phyloP scores from a whole-genome alignment of 106 monocot genomes.

The Triglochin maritima region DNA sequence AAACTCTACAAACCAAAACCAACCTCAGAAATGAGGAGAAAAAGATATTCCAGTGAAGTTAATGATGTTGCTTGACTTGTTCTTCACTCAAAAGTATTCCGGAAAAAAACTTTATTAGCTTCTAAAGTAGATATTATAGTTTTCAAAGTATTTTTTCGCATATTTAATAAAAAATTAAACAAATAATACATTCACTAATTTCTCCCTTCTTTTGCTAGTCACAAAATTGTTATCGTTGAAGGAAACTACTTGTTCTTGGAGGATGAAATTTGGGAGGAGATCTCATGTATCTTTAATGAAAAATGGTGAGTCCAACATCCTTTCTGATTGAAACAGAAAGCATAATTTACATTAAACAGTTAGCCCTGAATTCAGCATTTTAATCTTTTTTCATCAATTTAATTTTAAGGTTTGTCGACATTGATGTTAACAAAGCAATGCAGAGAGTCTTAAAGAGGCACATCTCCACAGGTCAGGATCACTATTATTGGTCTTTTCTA shows the following conservation, averaged over 20 bases:
- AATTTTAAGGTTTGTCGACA: constrained; percentile 61
- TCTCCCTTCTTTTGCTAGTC: constrained; percentile 31
- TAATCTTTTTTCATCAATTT: background rate
- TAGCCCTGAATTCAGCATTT: too few species aligned
- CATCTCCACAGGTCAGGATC: constrained; percentile 63
- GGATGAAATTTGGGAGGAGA: constrained; percentile 66
- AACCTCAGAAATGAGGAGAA: too few species aligned
- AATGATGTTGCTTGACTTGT: too few species aligned
- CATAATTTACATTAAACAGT: background rate
- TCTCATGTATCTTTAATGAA: constrained; percentile 68
- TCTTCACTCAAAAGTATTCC: too few species aligned
- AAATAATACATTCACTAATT: background rate
- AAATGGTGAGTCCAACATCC: constrained; percentile 52
- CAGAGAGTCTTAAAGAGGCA: constrained; percentile 67
- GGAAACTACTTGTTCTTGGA: constrained; percentile 87
- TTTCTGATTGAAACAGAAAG: background rate
- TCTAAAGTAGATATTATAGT: too few species aligned
- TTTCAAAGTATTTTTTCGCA: too few species aligned
- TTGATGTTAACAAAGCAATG: constrained; percentile 71
- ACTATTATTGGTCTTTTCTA: background rate
- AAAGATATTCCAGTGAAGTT: too few species aligned
- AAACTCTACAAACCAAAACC: too few species aligned
- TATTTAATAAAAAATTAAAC: too few species aligned
- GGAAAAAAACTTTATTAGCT: too few species aligned
- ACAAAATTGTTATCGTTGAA: constrained; percentile 82